These are phyloP conservation scores for Alternaria gansuensis DNA, from an alignment of 2,329 filamentous ascomycete species.

Conservation along the genomic window DNA sequence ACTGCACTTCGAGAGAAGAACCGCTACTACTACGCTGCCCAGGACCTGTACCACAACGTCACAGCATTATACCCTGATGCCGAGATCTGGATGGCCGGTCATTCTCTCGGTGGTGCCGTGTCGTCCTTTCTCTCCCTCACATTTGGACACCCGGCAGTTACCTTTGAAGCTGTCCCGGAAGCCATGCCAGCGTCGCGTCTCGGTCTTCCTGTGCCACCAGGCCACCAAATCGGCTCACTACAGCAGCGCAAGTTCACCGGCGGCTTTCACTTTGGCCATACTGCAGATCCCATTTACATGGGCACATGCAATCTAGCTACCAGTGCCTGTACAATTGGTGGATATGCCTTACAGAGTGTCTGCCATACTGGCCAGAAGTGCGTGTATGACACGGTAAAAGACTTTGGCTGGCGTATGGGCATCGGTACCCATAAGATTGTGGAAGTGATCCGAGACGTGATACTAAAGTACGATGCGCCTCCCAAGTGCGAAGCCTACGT, in stretches of 20 bases:
- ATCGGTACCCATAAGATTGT: slow-evolving; percentile 91
- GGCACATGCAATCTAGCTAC: slow-evolving; percentile 91
- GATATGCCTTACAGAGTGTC: slow-evolving; percentile 91
- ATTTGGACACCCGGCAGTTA: slow-evolving; percentile 88
- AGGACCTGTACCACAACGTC: slow-evolving; percentile 91
- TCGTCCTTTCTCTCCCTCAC: slow-evolving; percentile 89
- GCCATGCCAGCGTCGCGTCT: slow-evolving; percentile 85
- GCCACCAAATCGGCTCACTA: slow-evolving; percentile 73
- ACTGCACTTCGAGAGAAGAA: slow-evolving; percentile 81
- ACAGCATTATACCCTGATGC: slow-evolving; percentile 86
- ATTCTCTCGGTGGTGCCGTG: slow-evolving; percentile 90
- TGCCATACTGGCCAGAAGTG: slow-evolving; percentile 91
- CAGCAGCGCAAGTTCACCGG: slow-evolving; percentile 72
- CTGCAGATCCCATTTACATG: slow-evolving; percentile 93
- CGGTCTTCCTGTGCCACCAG: slow-evolving; percentile 85
- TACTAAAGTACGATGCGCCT: slow-evolving; percentile 82
- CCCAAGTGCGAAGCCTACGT: slow-evolving; percentile 78
- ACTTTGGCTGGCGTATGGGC: slow-evolving; percentile 91
- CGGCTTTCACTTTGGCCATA: slow-evolving; percentile 91
- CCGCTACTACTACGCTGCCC: slow-evolving; percentile 87
- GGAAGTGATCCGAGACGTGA: slow-evolving; percentile 85
- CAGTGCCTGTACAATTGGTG: slow-evolving; percentile 87
- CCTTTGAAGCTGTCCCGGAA: slow-evolving; percentile 92
- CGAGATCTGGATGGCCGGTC: slow-evolving; percentile 88
- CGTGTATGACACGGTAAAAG: slow-evolving; percentile 88